Evolutionary conservation across 768 basidiomycete species (phyloP).

Genomic region (Auricularia sp.): DNA sequence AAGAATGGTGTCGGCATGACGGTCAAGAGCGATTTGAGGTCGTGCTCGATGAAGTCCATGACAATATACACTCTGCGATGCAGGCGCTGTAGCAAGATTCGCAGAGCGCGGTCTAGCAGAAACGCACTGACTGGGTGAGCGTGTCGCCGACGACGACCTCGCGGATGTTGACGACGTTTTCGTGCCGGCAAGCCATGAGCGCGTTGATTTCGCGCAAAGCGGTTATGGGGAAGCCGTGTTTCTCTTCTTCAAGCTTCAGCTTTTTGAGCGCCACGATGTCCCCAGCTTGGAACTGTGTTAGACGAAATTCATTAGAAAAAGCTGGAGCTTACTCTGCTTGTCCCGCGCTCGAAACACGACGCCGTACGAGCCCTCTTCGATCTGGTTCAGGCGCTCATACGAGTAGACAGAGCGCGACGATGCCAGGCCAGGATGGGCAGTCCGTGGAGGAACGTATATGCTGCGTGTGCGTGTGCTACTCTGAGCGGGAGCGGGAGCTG

Average conservation of each 20-base stretch:
- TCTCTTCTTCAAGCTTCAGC: slow-evolving; percentile 96
- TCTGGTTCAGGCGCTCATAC: slow-evolving; percentile 92
- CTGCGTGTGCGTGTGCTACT: slow-evolving; percentile 25
- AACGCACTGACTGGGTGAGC: slow-evolving; percentile 82
- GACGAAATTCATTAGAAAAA: too few species aligned
- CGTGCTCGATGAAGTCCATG: slow-evolving; percentile 99
- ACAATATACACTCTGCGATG: slow-evolving; percentile 85
- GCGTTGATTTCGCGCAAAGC: slow-evolving; percentile 90
- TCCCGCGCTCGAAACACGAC: slow-evolving; percentile 95
- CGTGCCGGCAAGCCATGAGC: slow-evolving; percentile 89
- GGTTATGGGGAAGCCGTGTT: slow-evolving; percentile 97
- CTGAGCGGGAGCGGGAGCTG: neutral
- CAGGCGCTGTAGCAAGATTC: slow-evolving; percentile 5
- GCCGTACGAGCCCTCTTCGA: slow-evolving; percentile 97
- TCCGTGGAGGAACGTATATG: slow-evolving; percentile 64
- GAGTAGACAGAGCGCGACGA: slow-evolving; percentile 90
- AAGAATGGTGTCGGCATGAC: slow-evolving; percentile 95
- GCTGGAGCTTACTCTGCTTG: slow-evolving; percentile 27
- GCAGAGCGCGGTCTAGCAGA: neutral
- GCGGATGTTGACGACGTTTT: slow-evolving; percentile 93
- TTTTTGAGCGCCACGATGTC: slow-evolving; percentile 97
- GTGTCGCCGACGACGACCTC: slow-evolving; percentile 99
- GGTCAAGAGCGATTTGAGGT: slow-evolving; percentile 90
- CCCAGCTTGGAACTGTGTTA: slow-evolving; percentile 47
- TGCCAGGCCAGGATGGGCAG: slow-evolving; percentile 63